Evolutionary conservation across 2,329 filamentous ascomycete genomes (phyloP).

Genomic region (Ascochyta pisi): DNA sequence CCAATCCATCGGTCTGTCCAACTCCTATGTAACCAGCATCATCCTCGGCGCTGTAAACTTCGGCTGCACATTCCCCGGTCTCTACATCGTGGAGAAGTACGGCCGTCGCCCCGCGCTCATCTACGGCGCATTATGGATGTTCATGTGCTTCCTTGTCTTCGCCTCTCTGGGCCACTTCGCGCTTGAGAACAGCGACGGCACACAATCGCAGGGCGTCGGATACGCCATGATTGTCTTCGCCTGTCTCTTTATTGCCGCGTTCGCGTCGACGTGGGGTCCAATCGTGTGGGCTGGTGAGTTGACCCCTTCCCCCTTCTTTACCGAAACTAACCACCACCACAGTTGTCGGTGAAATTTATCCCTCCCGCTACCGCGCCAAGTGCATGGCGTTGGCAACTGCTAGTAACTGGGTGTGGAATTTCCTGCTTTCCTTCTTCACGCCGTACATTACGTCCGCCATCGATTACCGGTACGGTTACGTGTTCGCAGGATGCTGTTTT

Average conservation of each 20-base stretch:
- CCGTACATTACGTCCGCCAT: constrained; percentile 78
- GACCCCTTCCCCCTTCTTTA: not conserved
- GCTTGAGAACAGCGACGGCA: constrained; percentile 43
- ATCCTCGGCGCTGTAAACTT: constrained; percentile 59
- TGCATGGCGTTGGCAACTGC: constrained; percentile 56
- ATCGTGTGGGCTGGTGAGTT: constrained; percentile 67
- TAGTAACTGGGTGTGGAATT: constrained; percentile 54
- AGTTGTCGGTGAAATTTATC: constrained; percentile 70
- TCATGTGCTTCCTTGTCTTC: constrained; percentile 65
- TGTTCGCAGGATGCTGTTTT: constrained; percentile 76
- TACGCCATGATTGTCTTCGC: constrained; percentile 71
- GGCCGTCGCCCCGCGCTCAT: constrained; percentile 57
- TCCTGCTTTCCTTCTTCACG: constrained; percentile 71
- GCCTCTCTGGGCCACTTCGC: constrained; percentile 56
- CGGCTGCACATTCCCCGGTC: constrained; percentile 55
- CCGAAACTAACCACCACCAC: not conserved
- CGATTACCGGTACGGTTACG: constrained; percentile 75
- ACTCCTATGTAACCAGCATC: constrained; percentile 56
- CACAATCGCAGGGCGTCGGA: constrained; percentile 56
- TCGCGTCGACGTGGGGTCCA: constrained; percentile 74
- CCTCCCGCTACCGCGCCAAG: constrained; percentile 58
- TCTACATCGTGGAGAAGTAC: constrained; percentile 56
- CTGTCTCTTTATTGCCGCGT: constrained; percentile 71
- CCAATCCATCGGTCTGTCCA: constrained; percentile 48
- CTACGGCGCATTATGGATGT: constrained; percentile 57